A percentile compares a stretch with the other conserved stretches of the same genome.
These are phyloP conservation scores for Amanita pallidorosea DNA, from an alignment of 768 basidiomycete genomes.

Conservation along the genomic window DNA sequence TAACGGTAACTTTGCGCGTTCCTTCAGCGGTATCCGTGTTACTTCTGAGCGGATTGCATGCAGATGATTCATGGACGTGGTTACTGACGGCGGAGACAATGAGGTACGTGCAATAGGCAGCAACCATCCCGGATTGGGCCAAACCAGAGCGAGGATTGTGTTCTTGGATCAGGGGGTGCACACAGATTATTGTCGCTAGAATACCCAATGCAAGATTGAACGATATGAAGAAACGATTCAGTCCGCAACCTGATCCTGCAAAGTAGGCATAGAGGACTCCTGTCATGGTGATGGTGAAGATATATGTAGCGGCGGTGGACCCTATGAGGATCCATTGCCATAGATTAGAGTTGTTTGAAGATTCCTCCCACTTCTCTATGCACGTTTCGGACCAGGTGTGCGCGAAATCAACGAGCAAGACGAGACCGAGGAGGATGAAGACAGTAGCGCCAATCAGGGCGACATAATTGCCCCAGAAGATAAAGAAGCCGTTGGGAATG, in stretches of 20 bases:
- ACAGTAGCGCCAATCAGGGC: conserved; percentile 85
- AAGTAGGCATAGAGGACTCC: conserved; percentile 89
- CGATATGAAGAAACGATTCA: conserved; percentile 97
- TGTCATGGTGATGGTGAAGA: conserved; percentile 75
- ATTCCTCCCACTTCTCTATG: conserved; percentile 87
- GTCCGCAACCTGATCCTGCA: conserved; percentile 71
- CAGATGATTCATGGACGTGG: conserved; percentile 59
- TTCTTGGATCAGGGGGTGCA: conserved; percentile 84
- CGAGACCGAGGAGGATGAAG: conserved; percentile 95
- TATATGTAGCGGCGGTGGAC: conserved; percentile 85
- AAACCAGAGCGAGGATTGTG: conserved; percentile 91
- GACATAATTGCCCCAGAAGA: conserved; percentile 94
- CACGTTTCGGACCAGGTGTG: conserved; percentile 98
- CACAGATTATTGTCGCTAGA: conserved; percentile 69
- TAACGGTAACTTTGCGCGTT: conserved; percentile 75
- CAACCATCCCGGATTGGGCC: conserved; percentile 95
- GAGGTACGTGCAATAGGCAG: conserved; percentile 93
- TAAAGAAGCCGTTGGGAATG: conserved; percentile 96
- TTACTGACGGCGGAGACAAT: conserved; percentile 90
- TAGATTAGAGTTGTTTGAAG: conserved; percentile 56
- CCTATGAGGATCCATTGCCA: conserved; percentile 97
- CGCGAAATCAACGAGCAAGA: conserved; percentile 96
- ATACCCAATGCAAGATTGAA: conserved; percentile 81
- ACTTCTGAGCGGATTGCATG: conserved; percentile 83
- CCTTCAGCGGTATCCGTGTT: conserved; percentile 38